Percentiles rank a stretch among this genome's conserved stretches.
Evolutionary conservation across 345 rosid genomes (phyloP).

Genomic region (Passiflora organensis): DNA sequence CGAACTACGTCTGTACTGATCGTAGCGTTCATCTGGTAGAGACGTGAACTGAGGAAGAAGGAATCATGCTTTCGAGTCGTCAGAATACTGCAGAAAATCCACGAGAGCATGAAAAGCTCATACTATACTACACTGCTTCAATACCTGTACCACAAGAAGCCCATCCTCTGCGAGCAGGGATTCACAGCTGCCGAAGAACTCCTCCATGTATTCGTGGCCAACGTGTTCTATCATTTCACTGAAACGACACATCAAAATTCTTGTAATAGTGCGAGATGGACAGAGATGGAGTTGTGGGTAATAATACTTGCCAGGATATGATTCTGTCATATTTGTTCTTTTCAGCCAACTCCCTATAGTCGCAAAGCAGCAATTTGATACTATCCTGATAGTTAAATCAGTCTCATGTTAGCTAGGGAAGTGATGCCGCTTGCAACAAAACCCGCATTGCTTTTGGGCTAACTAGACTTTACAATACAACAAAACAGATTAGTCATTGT

Average conservation of each 20-base stretch:
- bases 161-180: conserved; percentile 73
- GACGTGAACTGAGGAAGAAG: conserved; percentile 53
- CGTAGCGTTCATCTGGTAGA: conserved; percentile 75
- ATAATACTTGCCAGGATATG: conserved; percentile 60
- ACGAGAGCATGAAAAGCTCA: no score
- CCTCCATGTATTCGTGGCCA: conserved; percentile 91
- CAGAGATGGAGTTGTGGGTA: no score
- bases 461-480: no score
- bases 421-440: no score
- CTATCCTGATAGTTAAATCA: conserved; percentile 34
- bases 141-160: conserved; percentile 81
- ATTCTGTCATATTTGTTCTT: conserved; percentile 64
- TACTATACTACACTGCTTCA: no score
- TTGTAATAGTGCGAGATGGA: no score
- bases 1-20: conserved; percentile 74
- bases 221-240: conserved; percentile 95
- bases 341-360: conserved; percentile 64
- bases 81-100: no score
- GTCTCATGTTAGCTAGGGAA: background rate
- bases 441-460: no score
- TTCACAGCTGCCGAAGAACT: conserved; percentile 65
- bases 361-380: conserved; percentile 61
- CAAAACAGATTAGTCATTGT: no score
- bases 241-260: conserved; percentile 4
- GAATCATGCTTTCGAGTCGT: no score